Percentiles rank a stretch among this genome's conserved stretches.
Conservation (phyloP, 1,284 basidiomycete species). For the Sporisorium scitamineum region DNA sequence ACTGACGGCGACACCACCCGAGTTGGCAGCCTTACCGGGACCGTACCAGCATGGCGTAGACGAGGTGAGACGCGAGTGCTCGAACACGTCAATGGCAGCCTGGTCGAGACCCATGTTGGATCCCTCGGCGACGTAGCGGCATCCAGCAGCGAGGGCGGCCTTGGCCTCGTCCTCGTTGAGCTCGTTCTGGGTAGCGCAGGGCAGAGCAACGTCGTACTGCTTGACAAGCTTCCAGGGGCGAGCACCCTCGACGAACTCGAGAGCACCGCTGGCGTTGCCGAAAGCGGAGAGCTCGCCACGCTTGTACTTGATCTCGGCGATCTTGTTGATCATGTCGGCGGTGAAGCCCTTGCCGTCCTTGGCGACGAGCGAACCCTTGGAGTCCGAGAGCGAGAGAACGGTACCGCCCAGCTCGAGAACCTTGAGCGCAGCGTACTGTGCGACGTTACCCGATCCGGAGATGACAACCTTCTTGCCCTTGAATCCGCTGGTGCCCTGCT, state of each 20-base stretch:
- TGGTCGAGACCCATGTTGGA: slow-evolving; percentile 73
- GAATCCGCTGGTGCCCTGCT: slow-evolving; percentile 69
- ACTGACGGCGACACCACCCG: slow-evolving; percentile 73
- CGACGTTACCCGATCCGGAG: slow-evolving; percentile 79
- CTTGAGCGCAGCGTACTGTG: slow-evolving; percentile 83
- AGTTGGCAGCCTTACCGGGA: slow-evolving; percentile 60
- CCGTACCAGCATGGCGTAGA: slow-evolving; percentile 51
- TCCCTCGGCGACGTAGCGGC: slow-evolving; percentile 81
- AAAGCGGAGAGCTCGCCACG: slow-evolving; percentile 72
- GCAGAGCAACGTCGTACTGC: slow-evolving; percentile 78
- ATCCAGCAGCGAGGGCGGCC: slow-evolving; percentile 78
- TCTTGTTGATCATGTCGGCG: slow-evolving; percentile 69
- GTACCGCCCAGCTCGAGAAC: slow-evolving; percentile 81
- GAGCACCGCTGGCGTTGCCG: slow-evolving; percentile 37
- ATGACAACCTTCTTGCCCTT: slow-evolving; percentile 77
- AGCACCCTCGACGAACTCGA: slow-evolving; percentile 69
- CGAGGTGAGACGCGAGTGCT: slow-evolving; percentile 74
- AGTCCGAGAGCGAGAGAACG: slow-evolving; percentile 83
- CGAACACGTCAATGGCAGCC: slow-evolving; percentile 81
- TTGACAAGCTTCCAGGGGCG: slow-evolving; percentile 81
- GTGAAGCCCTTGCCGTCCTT: slow-evolving; percentile 71
- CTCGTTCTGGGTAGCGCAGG: slow-evolving; percentile 84
- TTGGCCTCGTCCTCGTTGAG: slow-evolving; percentile 79
- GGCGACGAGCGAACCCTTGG: slow-evolving; percentile 79
- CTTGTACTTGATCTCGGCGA: slow-evolving; percentile 76